Evolutionary conservation across 192 early-diverging fungal species (phyloP), one percentile per base, ranked within the genome.

Genomic region (Coemansia sp.): DNA sequence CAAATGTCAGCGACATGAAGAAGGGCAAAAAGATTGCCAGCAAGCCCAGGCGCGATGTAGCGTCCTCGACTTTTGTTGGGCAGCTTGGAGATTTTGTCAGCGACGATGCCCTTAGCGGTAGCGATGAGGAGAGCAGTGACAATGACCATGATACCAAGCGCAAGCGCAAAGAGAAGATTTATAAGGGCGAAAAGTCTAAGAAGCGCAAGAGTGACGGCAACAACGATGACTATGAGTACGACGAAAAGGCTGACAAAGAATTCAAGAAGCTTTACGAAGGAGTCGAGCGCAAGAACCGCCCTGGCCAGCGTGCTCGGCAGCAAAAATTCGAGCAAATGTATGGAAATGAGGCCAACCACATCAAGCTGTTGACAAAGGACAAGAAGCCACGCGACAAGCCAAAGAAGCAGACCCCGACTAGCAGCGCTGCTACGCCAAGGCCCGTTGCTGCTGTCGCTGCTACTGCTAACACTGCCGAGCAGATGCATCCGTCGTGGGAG

Each of bases 341-440:
- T 55, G 86, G 86, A 39, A 65, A 83, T 14, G 86, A 87, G 10
- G 86, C 86, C 9, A 87, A 87, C 69, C 86, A 87, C 34, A 60
- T 87, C 38, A 85, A 85, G 73, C 62, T 83, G 46, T 34, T 60
- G 26, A 59, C 67, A 42, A 85, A 85, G 66, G 79, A 85, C 37
- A 78, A 78, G 59, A 66, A 72, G 51, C 40, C 62, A 3, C 33
- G 18, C 35, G 56, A 68, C 46, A 80, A 73, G 60, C 67, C 67
- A 14, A 67, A 70, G n/a, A 62, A 53, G 28, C 69, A 71, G 57
- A 46, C 39, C 5, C 58, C 66, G 34, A 36, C 66, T 21, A 70
- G 67, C 11, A 60, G 58, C 20, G 64, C 39, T 8, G 31, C 33
- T 10, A 18, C 21, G 16, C 7, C 63, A 39, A 56, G 40, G 20